phyloP scores from a whole-genome alignment of 2,329 filamentous ascomycete genomes.

The Corniculantispora saksenae region DNA sequence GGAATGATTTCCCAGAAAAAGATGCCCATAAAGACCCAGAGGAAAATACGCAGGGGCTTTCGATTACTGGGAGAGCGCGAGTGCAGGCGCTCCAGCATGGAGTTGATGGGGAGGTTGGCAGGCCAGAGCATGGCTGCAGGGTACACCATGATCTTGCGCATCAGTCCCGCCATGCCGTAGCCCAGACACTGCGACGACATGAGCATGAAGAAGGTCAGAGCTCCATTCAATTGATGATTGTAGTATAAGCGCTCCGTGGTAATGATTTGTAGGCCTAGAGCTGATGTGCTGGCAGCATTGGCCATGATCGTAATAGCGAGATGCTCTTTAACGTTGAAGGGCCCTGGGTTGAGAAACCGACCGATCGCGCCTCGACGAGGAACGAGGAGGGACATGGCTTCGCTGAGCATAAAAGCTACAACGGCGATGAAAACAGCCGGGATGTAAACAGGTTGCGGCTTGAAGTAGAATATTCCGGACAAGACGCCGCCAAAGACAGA shows the following conservation, averaged over 20 bases:
- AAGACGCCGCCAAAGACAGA: slow-evolving; percentile 16
- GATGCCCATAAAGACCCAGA: slow-evolving; percentile 38
- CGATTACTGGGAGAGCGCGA: slow-evolving; percentile 34
- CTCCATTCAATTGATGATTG: slow-evolving; percentile 38
- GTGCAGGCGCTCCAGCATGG: slow-evolving; percentile 33
- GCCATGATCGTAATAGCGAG: slow-evolving; percentile 45
- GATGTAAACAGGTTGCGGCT: slow-evolving; percentile 14
- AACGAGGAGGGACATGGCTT: slow-evolving; percentile 4
- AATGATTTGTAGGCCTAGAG: slow-evolving; percentile 38
- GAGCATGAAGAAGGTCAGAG: slow-evolving; percentile 44
- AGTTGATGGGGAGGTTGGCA: slow-evolving; percentile 31
- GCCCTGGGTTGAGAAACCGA: slow-evolving; percentile 31
- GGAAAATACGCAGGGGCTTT: slow-evolving; percentile 43
- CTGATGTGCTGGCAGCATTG: slow-evolving; percentile 38
- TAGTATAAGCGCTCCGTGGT: slow-evolving; percentile 51
- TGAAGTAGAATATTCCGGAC: slow-evolving; percentile 17
- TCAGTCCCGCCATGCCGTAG: slow-evolving; percentile 49
- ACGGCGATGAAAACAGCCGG: slow-evolving; percentile 18
- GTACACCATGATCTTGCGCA: slow-evolving; percentile 47
- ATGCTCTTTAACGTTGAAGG: slow-evolving; percentile 31
- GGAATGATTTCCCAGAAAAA: slow-evolving; percentile 52
- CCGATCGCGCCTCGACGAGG: background rate
- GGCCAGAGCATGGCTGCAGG: slow-evolving; percentile 46
- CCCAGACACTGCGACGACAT: slow-evolving; percentile 51
- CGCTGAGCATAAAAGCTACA: slow-evolving; percentile 11